These are phyloP conservation scores for Drosera capensis DNA, from an alignment of 148 eudicot species.

Conservation along the genomic window DNA sequence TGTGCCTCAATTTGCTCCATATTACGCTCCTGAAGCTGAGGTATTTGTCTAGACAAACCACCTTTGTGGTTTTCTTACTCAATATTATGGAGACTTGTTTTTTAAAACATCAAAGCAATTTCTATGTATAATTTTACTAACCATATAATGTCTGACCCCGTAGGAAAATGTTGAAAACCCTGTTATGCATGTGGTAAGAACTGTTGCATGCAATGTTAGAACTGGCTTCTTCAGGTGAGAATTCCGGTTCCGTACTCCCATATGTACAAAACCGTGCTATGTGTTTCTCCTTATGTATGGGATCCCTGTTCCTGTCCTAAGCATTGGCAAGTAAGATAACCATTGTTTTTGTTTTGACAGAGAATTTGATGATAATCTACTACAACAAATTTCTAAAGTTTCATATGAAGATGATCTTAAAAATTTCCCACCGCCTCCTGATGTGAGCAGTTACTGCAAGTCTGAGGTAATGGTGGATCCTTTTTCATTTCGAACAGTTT, in stretches of 20 bases:
- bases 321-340: not conserved
- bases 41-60: slow-evolving; percentile 20
- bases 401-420: slow-evolving; percentile 66
- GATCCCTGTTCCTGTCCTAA: too few species aligned
- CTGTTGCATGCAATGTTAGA: slow-evolving; percentile 96
- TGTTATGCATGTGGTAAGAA: slow-evolving; percentile 90
- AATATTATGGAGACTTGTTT: not conserved
- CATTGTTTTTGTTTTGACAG: slow-evolving; percentile 28
- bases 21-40: slow-evolving; percentile 98
- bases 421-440: slow-evolving; percentile 67
- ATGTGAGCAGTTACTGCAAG: slow-evolving; percentile 86
- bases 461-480: slow-evolving; percentile 80
- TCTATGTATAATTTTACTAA: not conserved
- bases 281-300: too few species aligned
- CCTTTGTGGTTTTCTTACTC: not conserved
- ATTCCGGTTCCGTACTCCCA: not conserved
- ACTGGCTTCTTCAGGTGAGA: slow-evolving; percentile 99
- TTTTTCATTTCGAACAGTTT: not conserved
- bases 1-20: slow-evolving; percentile 99
- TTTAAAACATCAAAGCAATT: too few species aligned
- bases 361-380: slow-evolving; percentile 79
- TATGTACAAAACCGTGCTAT: too few species aligned
- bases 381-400: slow-evolving; percentile 60
- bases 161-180: slow-evolving; percentile 82
- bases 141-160: not conserved